Evolutionary conservation across 805 yeast species (phyloP).

Genomic region (Metschnikowia lunata): DNA sequence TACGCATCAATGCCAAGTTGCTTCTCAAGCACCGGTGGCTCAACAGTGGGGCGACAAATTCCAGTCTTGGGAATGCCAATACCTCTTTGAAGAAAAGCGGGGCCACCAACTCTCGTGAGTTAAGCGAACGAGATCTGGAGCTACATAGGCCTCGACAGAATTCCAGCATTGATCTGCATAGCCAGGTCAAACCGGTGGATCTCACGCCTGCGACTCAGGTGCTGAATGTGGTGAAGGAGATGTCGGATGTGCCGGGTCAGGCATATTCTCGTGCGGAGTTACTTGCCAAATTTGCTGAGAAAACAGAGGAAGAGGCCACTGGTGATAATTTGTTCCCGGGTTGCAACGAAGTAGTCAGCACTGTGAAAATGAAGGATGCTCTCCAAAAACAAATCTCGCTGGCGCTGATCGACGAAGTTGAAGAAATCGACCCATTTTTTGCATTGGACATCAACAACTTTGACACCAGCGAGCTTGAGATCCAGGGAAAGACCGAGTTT

Average conservation of each 20-base stretch:
- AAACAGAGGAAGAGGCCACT: background rate
- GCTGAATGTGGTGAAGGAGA: slow-evolving; percentile 3
- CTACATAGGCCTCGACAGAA: background rate
- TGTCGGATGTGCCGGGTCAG: slow-evolving; percentile 1
- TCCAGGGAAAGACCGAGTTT: slow-evolving; percentile 37
- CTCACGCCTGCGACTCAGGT: slow-evolving; percentile 7
- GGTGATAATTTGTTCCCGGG: slow-evolving; percentile 1
- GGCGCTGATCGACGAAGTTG: slow-evolving; percentile 11
- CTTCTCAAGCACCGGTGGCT: slow-evolving; percentile 65
- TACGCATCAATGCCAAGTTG: slow-evolving; percentile 52
- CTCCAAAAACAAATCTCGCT: slow-evolving; percentile 1
- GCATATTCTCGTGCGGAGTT: slow-evolving; percentile 24
- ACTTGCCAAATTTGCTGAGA: slow-evolving; percentile 29
- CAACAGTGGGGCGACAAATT: background rate
- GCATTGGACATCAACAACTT: slow-evolving; percentile 35
- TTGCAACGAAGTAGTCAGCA: background rate
- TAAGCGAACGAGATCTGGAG: background rate
- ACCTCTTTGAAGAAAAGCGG: background rate
- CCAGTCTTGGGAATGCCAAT: background rate
- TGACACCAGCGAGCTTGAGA: slow-evolving; percentile 39
- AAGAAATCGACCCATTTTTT: slow-evolving; percentile 35
- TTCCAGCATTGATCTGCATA: background rate
- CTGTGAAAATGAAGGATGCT: background rate
- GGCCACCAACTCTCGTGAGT: background rate
- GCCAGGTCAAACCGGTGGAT: background rate